These are phyloP conservation scores for Exophiala xenobiotica DNA, from an alignment of 2,329 filamentous ascomycete genomes.

Conservation along the genomic window DNA sequence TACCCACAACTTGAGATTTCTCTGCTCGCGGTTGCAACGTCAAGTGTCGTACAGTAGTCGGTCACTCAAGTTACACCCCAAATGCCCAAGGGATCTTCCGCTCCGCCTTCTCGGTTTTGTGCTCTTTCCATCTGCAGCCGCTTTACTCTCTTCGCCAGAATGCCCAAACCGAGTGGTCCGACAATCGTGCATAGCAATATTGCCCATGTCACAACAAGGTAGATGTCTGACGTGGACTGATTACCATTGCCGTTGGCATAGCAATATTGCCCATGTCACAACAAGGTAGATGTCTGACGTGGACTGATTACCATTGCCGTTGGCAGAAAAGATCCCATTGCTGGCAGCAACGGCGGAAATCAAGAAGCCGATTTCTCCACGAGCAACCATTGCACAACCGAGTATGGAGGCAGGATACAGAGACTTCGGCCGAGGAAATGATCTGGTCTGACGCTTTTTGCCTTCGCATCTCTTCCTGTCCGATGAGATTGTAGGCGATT, in stretches of 20 bases:
- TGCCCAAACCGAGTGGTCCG: constrained; percentile 53
- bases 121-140: constrained; percentile 12
- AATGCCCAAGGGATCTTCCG: constrained; percentile 18
- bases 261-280: constrained; percentile 57
- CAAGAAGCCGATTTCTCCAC: constrained; percentile 78
- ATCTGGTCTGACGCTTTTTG: constrained; percentile 28
- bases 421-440: constrained; percentile 47
- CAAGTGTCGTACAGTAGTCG: not conserved
- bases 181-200: constrained; percentile 58
- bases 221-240: constrained; percentile 44
- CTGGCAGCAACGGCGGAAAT: constrained; percentile 68
- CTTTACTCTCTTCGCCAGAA: constrained; percentile 49
- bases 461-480: not conserved
- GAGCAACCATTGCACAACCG: constrained; percentile 68
- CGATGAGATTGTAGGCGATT: no score
- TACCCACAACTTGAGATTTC: not conserved
- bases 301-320: constrained; percentile 19
- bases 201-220: constrained; percentile 56
- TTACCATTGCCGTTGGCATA: constrained; percentile 40
- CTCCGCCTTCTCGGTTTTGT: not conserved
- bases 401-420: constrained; percentile 67
- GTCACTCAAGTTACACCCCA: constrained; percentile 12
- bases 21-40: no score
- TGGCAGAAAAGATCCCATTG: constrained; percentile 45
- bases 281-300: constrained; percentile 52